A percentile compares a stretch with the other conserved stretches of the same genome.
Evolutionary conservation across 495 filamentous ascomycete genomes (phyloP).

Genomic region (Chaetomium cochliodes): DNA sequence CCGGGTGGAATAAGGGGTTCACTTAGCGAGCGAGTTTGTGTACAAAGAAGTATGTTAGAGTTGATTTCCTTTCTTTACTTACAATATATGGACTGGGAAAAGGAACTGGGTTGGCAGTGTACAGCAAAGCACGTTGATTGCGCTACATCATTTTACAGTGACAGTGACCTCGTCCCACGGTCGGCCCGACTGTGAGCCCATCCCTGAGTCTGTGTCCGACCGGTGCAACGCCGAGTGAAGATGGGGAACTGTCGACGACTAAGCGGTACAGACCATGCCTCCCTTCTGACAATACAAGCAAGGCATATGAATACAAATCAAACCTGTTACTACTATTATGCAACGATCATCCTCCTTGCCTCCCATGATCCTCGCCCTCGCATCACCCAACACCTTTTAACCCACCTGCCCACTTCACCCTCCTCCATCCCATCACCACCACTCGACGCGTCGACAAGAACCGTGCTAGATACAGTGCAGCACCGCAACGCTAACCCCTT

Average conservation of each 20-base stretch:
- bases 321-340: neutral
- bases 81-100: conserved; percentile 23
- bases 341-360: neutral
- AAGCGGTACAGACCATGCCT: neutral
- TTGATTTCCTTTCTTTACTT: conserved; percentile 24
- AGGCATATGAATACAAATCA: neutral
- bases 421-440: conserved; percentile 13
- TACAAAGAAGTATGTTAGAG: conserved; percentile 28
- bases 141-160: neutral
- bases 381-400: neutral
- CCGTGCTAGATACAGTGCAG: conserved; percentile 3
- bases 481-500: neutral
- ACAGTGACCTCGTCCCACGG: neutral
- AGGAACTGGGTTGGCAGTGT: conserved; percentile 28
- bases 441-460: neutral
- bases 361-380: neutral
- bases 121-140: conserved; percentile 27
- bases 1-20: conserved; percentile 66
- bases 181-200: neutral
- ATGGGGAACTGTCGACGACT: neutral
- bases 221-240: neutral
- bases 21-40: neutral
- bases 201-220: neutral
- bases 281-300: neutral
- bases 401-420: neutral